Evolutionary conservation across 106 monocot species (phyloP).

Genomic region (Dioscorea zingiberensis): DNA sequence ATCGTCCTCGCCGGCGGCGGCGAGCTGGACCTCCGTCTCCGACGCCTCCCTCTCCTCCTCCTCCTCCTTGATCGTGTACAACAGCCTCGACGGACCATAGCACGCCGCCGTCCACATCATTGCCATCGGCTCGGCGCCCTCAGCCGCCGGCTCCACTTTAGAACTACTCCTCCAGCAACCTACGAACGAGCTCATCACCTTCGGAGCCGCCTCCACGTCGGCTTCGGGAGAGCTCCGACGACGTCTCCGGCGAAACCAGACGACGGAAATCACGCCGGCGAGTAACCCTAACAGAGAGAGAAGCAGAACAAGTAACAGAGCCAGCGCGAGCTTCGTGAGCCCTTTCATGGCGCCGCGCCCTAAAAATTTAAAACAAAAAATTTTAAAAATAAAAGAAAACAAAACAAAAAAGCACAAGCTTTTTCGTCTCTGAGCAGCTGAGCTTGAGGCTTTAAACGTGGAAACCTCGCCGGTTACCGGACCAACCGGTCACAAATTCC

Average conservation of each 20-base stretch:
- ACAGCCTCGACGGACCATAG: slow-evolving; percentile 11
- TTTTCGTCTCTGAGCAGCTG: no score
- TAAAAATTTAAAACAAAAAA: neutral
- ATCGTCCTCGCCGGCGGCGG: neutral
- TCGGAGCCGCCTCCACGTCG: neutral
- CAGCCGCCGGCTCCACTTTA: slow-evolving; percentile 1
- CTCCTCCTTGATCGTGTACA: slow-evolving; percentile 23
- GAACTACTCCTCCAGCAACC: slow-evolving; percentile 11
- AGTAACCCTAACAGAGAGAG: neutral
- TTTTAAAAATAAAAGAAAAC: no score
- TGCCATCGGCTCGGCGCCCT: slow-evolving; percentile 3
- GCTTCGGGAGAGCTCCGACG: neutral
- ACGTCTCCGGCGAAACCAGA: slow-evolving; percentile 1
- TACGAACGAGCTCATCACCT: slow-evolving; percentile 9
- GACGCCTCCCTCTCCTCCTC: slow-evolving; percentile 9
- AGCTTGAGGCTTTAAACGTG: no score
- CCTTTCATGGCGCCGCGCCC: slow-evolving; percentile 7
- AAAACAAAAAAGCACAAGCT: no score
- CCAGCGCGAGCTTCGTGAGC: slow-evolving; percentile 9
- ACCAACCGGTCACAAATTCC: no score
- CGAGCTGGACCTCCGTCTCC: neutral
- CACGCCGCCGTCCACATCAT: slow-evolving; percentile 6
- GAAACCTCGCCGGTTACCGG: no score
- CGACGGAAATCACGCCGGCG: slow-evolving; percentile 10
- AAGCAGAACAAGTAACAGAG: slow-evolving; percentile 8